Percentiles rank a stretch among this genome's conserved stretches.
phyloP scores from a whole-genome alignment of 371 early-diverging fungal genomes.

The Batkoa obscura region DNA sequence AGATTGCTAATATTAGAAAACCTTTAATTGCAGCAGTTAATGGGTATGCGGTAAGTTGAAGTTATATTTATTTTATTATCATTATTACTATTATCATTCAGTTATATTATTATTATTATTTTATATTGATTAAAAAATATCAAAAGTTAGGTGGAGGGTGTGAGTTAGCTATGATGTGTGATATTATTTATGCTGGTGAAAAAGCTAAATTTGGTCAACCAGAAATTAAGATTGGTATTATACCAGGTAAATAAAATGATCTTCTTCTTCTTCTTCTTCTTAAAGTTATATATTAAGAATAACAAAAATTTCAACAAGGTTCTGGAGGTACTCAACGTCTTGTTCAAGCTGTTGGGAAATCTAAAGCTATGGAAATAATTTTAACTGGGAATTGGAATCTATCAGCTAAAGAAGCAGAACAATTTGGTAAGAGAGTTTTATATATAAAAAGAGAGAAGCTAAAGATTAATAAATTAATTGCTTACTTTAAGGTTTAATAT shows the following conservation, averaged over 20 bases:
- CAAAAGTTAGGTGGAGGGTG: conserved; percentile 85
- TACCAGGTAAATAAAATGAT: conserved; percentile 34
- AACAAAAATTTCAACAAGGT: conserved; percentile 8
- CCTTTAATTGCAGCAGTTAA: conserved; percentile 94
- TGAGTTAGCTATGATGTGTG: conserved; percentile 97
- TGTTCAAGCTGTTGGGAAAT: conserved; percentile 86
- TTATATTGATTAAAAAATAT: neutral
- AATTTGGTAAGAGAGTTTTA: conserved; percentile 14
- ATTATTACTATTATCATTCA: too few relatives aligned
- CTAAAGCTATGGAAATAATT: conserved; percentile 93
- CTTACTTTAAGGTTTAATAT: conserved; percentile 33
- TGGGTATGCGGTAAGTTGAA: conserved; percentile 66
- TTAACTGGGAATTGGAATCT: conserved; percentile 68
- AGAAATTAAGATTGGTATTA: conserved; percentile 91
- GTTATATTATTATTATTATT: too few relatives aligned
- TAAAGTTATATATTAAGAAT: neutral
- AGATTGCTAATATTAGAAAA: conserved; percentile 73
- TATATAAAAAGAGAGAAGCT: neutral
- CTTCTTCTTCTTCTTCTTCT: neutral
- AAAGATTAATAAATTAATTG: too few relatives aligned
- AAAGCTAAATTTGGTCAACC: conserved; percentile 94
- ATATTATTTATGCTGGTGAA: conserved; percentile 96
- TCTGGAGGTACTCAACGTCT: conserved; percentile 83
- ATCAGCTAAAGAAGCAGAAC: conserved; percentile 70
- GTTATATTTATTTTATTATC: too few relatives aligned